Base-by-base conservation (phyloP, 805 yeast genomes). In the Peterozyma toletana region DNA sequence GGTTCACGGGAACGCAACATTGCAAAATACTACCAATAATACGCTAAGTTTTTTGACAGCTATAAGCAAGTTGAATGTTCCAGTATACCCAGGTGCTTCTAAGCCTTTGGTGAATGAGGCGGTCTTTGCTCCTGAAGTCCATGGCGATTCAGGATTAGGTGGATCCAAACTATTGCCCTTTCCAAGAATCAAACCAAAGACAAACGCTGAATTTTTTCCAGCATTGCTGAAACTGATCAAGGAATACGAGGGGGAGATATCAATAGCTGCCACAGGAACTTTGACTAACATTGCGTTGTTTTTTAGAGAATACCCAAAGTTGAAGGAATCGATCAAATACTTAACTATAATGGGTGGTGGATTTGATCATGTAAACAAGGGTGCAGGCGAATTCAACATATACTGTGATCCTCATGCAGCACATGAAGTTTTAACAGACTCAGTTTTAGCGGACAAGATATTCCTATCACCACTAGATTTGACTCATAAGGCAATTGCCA, bases 331-430 rank as follows among this genome's bases (percentile, higher is more conserved):
- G 41, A 67, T 88, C 42, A 70, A 70, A 42, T 71, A 62, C 42
- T 58, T 88, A 14, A 68, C 85, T 11, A 71, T 85, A 16, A 86
- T 88, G 95, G 96, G 96, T 11, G 95, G 95, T 2, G 76, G 73
- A 0, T 56, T 75, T 44, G 33, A 35, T 37, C 43, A 44, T 13
- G 33, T 40, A 17, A 45, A 45, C 9, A 38, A 43, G 47, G 45
- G 51, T 9, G 41, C 41, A 6, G 79, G 91, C 4, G 95, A 88
- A 58, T 87, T 85, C 67, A 88, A 88, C 60, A 69, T 85, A 30
- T 71, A 74, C 64, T 68, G 77, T 40, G 96, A 88, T 58, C 87
- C 95, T 1, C 70, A 72, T 37, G 95, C 96, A 6, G 86, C 95
- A 0, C 60, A 73, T 18, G 55, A 59, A 11, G 71, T 87, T 1